Evolutionary conservation across 306 rosid genomes (phyloP).

Genomic region (Prunus armeniaca): DNA sequence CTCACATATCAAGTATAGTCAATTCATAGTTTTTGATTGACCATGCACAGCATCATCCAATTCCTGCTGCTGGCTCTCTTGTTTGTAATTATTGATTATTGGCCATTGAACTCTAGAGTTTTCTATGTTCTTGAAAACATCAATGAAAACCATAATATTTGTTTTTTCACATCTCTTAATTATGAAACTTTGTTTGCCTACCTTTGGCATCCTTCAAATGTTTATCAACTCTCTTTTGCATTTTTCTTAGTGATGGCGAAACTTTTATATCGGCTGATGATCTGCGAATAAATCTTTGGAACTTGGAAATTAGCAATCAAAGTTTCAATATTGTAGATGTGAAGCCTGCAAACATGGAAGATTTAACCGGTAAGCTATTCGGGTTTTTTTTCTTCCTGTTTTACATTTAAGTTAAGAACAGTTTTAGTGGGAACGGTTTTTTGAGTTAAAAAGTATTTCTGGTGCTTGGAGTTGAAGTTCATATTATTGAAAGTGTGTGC

Average conservation of each 20-base stretch:
- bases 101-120: not conserved
- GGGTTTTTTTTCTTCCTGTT: not conserved
- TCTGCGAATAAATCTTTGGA: slow-evolving; percentile 98
- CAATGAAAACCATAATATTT: not conserved
- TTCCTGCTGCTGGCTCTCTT: not conserved
- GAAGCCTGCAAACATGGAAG: slow-evolving; percentile 99
- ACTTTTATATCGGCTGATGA: slow-evolving; percentile 99
- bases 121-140: not conserved
- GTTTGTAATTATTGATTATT: not conserved
- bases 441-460: not conserved
- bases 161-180: not conserved
- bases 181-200: not conserved
- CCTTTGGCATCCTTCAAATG: slow-evolving; percentile 6
- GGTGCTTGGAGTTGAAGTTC: slow-evolving; percentile 10
- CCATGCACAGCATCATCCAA: not conserved
- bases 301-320: slow-evolving; percentile 94
- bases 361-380: slow-evolving; percentile 76
- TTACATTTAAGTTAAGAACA: not conserved
- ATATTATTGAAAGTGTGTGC: not conserved
- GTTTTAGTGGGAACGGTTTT: not conserved
- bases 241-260: slow-evolving; percentile 77
- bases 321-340: slow-evolving; percentile 98
- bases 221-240: slow-evolving; percentile 22
- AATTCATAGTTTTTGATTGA: not conserved
- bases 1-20: not conserved